These are phyloP conservation scores for Exophiala sideris DNA, from an alignment of 2,329 filamentous ascomycete species.

Conservation along the genomic window DNA sequence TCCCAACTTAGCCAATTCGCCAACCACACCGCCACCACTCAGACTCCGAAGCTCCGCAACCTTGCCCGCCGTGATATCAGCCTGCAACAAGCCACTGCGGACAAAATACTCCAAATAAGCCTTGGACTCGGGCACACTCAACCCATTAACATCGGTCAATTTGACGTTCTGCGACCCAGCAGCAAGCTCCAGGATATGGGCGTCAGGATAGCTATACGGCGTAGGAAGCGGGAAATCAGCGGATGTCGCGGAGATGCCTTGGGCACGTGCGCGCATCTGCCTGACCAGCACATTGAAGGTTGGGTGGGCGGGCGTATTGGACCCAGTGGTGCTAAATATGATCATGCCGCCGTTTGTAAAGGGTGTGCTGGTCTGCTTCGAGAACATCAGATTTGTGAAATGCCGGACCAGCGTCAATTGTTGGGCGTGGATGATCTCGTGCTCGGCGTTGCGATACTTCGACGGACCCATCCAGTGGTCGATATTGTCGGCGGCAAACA, in stretches of 20 bases:
- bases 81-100: constrained; percentile 72
- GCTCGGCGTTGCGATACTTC: constrained; percentile 69
- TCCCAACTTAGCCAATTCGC: constrained; percentile 74
- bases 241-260: constrained; percentile 32
- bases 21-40: constrained; percentile 74
- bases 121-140: constrained; percentile 72
- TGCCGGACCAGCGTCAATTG: constrained; percentile 73
- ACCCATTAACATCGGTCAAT: constrained; percentile 58
- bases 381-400: constrained; percentile 70
- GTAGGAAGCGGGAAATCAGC: constrained; percentile 47
- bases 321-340: constrained; percentile 69
- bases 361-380: constrained; percentile 46
- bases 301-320: constrained; percentile 63
- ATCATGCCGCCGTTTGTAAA: constrained; percentile 74
- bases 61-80: constrained; percentile 64
- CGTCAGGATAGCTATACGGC: constrained; percentile 53
- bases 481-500: constrained; percentile 76
- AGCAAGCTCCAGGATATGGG: constrained; percentile 48
- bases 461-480: constrained; percentile 76
- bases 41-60: constrained; percentile 83
- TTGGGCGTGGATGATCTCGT: constrained; percentile 76
- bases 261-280: constrained; percentile 44
- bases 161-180: constrained; percentile 27
- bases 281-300: constrained; percentile 67
- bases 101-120: constrained; percentile 92